Evolutionary conservation across 2,329 filamentous ascomycete genomes (phyloP), one percentile per base, ranked within the genome.

Genomic region (Pseudogymnoascus sp.): DNA sequence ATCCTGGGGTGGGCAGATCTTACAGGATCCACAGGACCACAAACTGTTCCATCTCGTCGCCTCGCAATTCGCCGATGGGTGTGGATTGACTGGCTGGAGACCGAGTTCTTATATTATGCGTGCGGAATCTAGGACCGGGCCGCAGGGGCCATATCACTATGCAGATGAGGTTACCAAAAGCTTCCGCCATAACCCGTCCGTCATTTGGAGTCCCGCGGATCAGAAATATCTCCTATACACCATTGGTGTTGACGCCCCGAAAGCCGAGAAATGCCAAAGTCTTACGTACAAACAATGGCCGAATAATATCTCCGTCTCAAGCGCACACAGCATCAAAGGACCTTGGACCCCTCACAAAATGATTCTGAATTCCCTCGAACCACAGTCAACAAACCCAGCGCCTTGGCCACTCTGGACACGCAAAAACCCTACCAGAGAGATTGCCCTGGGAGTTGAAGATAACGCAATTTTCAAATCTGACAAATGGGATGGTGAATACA

Each of bases 181-280:
- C 1, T 82, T 82, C 43, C 75, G 74, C 0, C 80, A 82, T 63
- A 82, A 82, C 36, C 77, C 78, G 0, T 77, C 76, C 0, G 73
- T 76, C 0, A 67, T 80, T 0, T 81, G 76, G 67, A 80, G 77
- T 34, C 75, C 75, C 0, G 75, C 74, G 0, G 78, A 82, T n/a
- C 38, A 72, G 1, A 72, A 72, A 18, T 82, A 79, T 43, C 67
- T 82, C 0, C 65, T 82, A 1, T 80, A 80, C 64, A 72, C 74
- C 21, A 82, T 81, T 40, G 79, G 79, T 3, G 72, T 70, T 59
- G 69, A 74, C 49, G 65, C 72, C 69, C 75, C 65, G 75, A 72
- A 1, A 69, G 75, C 49, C 34, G 31, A 9, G n/a, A 25, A 23
- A 25, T 63, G 62, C 12, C 25, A 42, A 0, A 61, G 43, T 6